Conservation (phyloP, 176 grass and related monocot genomes). For the Rhynchospora breviuscula region DNA sequence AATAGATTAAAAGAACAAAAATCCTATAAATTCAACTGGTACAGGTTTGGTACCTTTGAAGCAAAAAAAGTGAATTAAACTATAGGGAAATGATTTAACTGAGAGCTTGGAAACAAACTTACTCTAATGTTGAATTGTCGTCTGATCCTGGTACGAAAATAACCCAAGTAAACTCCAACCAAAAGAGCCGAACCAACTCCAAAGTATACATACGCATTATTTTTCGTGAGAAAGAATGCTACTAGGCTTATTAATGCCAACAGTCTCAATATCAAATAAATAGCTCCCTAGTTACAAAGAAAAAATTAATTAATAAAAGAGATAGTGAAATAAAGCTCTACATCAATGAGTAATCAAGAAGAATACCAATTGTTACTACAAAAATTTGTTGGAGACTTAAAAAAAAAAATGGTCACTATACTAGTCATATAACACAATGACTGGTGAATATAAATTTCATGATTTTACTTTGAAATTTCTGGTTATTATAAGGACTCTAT, state of each 20-base stretch:
- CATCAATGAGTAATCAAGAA: neutral
- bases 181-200: conserved; percentile 64
- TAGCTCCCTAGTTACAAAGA: conserved; percentile 47
- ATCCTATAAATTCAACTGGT: neutral
- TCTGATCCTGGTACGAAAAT: conserved; percentile 80
- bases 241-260: conserved; percentile 58
- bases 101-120: conserved; percentile 26
- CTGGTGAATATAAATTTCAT: neutral
- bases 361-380: neutral
- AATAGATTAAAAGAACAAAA: neutral
- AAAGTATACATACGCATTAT: conserved; percentile 57
- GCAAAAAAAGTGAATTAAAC: conserved; percentile 16
- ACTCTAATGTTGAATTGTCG: conserved; percentile 92
- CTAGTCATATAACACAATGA: neutral
- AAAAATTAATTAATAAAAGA: neutral
- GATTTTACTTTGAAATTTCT: neutral
- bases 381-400: neutral
- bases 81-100: neutral
- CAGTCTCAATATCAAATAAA: conserved; percentile 55
- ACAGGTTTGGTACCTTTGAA: neutral
- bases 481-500: neutral
- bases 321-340: neutral
- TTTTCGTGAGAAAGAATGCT: conserved; percentile 66
- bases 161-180: conserved; percentile 68
- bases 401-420: neutral